Evolutionary conservation across 2,329 filamentous ascomycete species (phyloP).

Genomic region (Trichoderma sp.): DNA sequence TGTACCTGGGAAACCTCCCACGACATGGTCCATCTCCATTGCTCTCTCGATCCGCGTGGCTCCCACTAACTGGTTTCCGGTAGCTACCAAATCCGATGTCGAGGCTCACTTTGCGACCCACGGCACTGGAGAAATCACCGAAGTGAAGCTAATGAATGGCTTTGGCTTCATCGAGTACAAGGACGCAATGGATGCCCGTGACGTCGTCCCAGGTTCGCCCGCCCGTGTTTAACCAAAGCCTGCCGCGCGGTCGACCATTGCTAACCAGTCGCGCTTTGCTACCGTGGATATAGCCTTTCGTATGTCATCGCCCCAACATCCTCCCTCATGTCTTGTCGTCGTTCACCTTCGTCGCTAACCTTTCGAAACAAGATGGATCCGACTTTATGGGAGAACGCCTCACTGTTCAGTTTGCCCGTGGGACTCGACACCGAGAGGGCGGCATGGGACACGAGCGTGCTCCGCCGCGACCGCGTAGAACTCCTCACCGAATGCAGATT

Average conservation of each 20-base stretch:
- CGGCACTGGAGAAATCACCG: slow-evolving; percentile 95
- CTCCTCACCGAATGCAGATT: slow-evolving; percentile 95
- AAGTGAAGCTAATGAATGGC: slow-evolving; percentile 99
- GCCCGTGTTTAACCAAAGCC: background rate
- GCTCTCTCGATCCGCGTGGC: slow-evolving; percentile 36
- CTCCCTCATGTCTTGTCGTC: slow-evolving; percentile 27
- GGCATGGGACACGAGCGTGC: slow-evolving; percentile 54
- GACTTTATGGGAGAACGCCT: slow-evolving; percentile 98
- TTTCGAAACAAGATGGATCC: slow-evolving; percentile 73
- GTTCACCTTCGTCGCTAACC: slow-evolving; percentile 11
- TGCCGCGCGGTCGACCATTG: slow-evolving; percentile 1
- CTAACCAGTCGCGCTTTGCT: slow-evolving; percentile 31
- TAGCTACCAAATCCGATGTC: slow-evolving; percentile 95
- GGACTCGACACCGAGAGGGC: slow-evolving; percentile 63
- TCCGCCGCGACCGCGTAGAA: slow-evolving; percentile 81
- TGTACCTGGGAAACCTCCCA: slow-evolving; percentile 97
- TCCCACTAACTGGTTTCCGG: slow-evolving; percentile 51
- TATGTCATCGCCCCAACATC: slow-evolving; percentile 48
- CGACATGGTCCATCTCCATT: slow-evolving; percentile 71
- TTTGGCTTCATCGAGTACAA: slow-evolving; percentile 99
- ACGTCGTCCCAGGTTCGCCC: slow-evolving; percentile 91
- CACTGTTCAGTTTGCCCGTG: slow-evolving; percentile 96
- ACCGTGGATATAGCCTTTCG: slow-evolving; percentile 56
- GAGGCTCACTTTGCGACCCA: slow-evolving; percentile 94
- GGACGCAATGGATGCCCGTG: slow-evolving; percentile 95